A percentile compares a stretch with the other conserved stretches of the same genome.
Conservation (phyloP, 148 eudicot species). For the Diospyros kaki region DNA sequence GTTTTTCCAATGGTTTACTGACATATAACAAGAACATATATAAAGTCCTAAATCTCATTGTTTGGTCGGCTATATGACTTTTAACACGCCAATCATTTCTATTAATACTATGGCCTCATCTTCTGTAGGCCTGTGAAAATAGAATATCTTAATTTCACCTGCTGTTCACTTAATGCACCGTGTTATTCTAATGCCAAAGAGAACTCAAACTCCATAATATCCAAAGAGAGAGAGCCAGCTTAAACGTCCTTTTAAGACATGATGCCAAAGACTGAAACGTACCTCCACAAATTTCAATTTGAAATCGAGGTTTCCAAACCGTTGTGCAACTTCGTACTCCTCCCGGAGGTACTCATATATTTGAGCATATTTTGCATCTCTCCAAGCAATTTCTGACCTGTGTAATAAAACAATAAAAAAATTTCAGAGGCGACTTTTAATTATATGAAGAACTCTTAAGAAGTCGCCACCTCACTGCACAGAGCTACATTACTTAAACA, state of each 20-base stretch:
- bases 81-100: too few species aligned
- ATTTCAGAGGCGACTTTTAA: not conserved
- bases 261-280: conserved; percentile 1
- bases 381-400: conserved; percentile 99
- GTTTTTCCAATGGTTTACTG: too few species aligned
- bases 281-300: conserved; percentile 97
- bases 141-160: not conserved
- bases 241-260: not conserved
- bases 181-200: not conserved
- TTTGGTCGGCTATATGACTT: too few species aligned
- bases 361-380: conserved; percentile 83
- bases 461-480: too few species aligned
- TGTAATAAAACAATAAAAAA: conserved; percentile 7
- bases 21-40: too few species aligned
- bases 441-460: too few species aligned
- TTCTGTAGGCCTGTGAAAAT: too few species aligned
- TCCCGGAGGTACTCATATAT: conserved; percentile 85
- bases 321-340: conserved; percentile 85
- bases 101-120: too few species aligned
- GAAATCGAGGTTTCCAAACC: conserved; percentile 86
- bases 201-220: not conserved
- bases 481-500: too few species aligned
- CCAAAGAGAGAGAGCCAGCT: not conserved
- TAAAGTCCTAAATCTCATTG: too few species aligned
- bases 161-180: not conserved